Evolutionary conservation across 1,284 basidiomycete species (phyloP), one percentile per base, ranked within the genome.

Genomic region (Athelia psychrophila): DNA sequence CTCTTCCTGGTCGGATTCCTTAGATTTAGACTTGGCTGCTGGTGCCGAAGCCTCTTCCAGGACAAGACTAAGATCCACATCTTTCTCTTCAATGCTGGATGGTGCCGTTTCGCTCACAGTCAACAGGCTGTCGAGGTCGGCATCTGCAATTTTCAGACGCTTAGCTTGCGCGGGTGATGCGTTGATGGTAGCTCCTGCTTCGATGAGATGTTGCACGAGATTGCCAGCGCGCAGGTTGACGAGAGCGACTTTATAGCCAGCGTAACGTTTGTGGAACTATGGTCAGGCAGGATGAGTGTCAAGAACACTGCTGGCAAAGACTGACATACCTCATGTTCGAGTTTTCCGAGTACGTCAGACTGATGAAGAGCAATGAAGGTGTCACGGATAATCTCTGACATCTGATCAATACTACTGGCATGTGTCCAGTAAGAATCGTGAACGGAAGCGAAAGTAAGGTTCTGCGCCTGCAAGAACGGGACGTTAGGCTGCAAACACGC

Each of bases 361-460:
- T 87, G 88, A 68, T 99, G 96, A 10, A 99, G 77, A 3, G 89
- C 85, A 56, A 99, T 91, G 69, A 99, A 99, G 0, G 93, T 93
- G 48, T 96, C 91, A 25, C 96, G 88, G 60, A 99, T 95, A 60
- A 91, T 79, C 47, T 78, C 78, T 0, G 91, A 92, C 94, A 99
- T 97, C 51, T 84, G 75, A 69, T 98, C 93, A 54, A 98, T 91
- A 56, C 82, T 84, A 35, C 77, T 81, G 0, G 96, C 91, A 66
- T 99, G 96, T 6, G 96, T 98, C 96, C 96, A 99, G 75, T 98
- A 99, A 1, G 95, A 98, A 68, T 99, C 97, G 70, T 99, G 96
- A 13, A 99, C 97, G 2, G 93, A 92, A 0, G 95, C 96, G 66
- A 98, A 98, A 0, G 88, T 88, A 54, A 97, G 67, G 46, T 76